A percentile compares a stretch with the other conserved stretches of the same genome.
Evolutionary conservation across 1,284 basidiomycete species (phyloP).

Genomic region (Apiotrichum sp.): DNA sequence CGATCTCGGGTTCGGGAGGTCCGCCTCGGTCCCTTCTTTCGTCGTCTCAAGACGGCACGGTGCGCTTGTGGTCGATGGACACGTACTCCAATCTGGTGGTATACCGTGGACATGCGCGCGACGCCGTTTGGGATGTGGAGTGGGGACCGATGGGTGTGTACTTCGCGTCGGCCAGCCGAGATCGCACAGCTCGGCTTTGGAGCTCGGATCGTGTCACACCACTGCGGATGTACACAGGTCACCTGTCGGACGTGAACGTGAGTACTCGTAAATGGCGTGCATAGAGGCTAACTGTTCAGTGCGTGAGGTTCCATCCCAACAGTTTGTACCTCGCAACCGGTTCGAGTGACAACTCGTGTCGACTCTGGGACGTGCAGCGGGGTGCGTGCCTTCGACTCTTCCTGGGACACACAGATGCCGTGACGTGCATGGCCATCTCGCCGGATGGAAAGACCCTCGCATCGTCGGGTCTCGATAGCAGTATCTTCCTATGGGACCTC

Average conservation of each 20-base stretch:
- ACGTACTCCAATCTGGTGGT: conserved; percentile 89
- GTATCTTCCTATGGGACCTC: conserved; percentile 94
- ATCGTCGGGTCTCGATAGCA: conserved; percentile 78
- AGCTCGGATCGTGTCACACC: conserved; percentile 85
- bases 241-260: conserved; percentile 95
- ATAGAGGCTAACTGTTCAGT: conserved; percentile 52
- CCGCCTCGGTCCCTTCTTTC: conserved; percentile 85
- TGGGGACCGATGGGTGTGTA: conserved; percentile 99
- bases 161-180: conserved; percentile 91
- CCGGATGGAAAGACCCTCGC: conserved; percentile 93
- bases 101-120: conserved; percentile 85
- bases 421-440: conserved; percentile 83
- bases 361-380: conserved; percentile 97
- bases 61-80: conserved; percentile 91
- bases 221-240: conserved; percentile 88
- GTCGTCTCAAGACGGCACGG: conserved; percentile 85
- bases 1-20: conserved; percentile 73
- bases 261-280: conserved; percentile 34
- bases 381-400: conserved; percentile 92
- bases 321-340: conserved; percentile 95
- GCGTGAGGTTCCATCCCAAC: conserved; percentile 94
- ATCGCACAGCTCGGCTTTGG: conserved; percentile 93
- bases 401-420: conserved; percentile 84
- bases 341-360: conserved; percentile 89
- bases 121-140: conserved; percentile 97